A percentile compares a stretch with the other conserved stretches of the same genome.
These are phyloP conservation scores for Mycena galopus DNA, from an alignment of 768 basidiomycete species.

Conservation along the genomic window DNA sequence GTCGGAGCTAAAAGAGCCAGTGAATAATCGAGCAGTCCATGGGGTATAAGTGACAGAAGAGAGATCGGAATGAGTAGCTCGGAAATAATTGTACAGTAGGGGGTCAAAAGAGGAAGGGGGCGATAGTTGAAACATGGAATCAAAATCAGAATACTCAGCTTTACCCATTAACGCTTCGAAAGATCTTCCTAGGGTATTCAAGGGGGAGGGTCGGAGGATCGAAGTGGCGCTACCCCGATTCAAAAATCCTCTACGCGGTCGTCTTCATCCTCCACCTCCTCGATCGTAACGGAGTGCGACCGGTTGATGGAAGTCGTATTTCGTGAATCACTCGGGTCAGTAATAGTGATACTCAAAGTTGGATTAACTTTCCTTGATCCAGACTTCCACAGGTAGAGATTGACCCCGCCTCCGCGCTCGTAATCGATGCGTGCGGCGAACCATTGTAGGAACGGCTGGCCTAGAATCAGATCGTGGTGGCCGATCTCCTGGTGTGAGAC, in stretches of 20 bases:
- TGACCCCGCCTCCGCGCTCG: neutral
- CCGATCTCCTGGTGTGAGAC: conserved; percentile 24
- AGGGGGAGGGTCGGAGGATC: conserved; percentile 25
- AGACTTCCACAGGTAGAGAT: conserved; percentile 10
- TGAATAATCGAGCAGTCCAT: no score
- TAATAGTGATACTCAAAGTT: conserved; percentile 17
- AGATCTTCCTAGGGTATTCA: no score
- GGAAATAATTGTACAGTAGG: neutral
- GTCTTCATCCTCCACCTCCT: conserved; percentile 1
- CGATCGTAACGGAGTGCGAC: no score
- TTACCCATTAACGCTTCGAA: no score
- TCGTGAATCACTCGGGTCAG: conserved; percentile 5
- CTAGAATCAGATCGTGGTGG: no score
- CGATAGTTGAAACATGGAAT: no score
- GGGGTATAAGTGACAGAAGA: conserved; percentile 32
- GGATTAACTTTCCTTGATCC: conserved; percentile 1
- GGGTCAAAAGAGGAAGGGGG: no score
- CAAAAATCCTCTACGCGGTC: conserved; percentile 23
- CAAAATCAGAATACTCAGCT: no score
- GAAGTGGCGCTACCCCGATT: neutral
- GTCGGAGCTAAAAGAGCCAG: no score
- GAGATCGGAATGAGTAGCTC: neutral
- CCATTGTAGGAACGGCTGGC: conserved; percentile 24
- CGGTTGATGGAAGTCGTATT: conserved; percentile 2
- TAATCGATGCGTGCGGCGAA: conserved; percentile 16